Base-by-base conservation (phyloP, 192 early-diverging fungal genomes). In the Mortierella claussenii region DNA sequence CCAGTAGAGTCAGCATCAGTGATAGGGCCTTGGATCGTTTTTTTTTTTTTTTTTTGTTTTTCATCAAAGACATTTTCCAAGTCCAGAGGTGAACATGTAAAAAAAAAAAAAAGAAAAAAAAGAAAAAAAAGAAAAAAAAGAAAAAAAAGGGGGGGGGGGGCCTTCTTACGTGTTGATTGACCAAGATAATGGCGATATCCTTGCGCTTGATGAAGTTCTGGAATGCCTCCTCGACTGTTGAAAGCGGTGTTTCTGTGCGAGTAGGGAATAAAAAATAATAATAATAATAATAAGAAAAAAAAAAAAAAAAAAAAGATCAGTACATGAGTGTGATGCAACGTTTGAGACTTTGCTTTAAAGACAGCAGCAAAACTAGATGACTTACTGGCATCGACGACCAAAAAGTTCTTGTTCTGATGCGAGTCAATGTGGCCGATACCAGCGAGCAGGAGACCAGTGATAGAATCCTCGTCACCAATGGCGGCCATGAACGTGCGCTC, bases 111-210 rank as follows among this genome's bases (percentile, higher is more conserved):
- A 20, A n/a, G 15, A 12, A 60, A 3, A 12, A 48, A 33, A 24
- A 31, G 60, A 21, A 37, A 11, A 28, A 23, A 42, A 28, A 4
- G 8, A 46, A 21, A 48, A 9, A 21, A 37, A 23, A 42, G 30
- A 2, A 28, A 31, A 21, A 34, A 17, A 21, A 2, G 18, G 18
- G 3, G 21, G 4, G 17, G 26, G 23, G 13, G 11, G 30, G 26
- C 40, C 33, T 46, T 42, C 84, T 65, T 78, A 95, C 94, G 82
- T 95, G 92, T 79, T 99, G 98, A 80, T 94, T 99, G 59, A 99
- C 97, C 54, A 99, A 69, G 52, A 99, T 92, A 68, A 99, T 98
- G 42, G 96, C 98, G 83, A 99, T 95, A 64, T 99, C 98, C 76
- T 94, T 96, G 49, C 97, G 86, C 69, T 87, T 85, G n/a, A 91